Base-by-base conservation (phyloP, 306 rosid genomes). In the Argentina anserina region DNA sequence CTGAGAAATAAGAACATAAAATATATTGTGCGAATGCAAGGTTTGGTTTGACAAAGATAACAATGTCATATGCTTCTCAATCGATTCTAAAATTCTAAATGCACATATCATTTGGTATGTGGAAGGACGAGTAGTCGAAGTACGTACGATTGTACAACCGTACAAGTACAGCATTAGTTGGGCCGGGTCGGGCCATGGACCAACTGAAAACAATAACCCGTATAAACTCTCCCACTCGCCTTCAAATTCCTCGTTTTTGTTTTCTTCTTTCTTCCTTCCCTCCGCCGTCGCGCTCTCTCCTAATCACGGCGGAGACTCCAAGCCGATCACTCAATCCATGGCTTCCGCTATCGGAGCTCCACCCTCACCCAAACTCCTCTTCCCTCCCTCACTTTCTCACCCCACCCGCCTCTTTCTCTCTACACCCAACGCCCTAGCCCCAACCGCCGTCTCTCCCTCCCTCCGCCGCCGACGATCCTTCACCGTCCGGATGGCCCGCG, bases 401-500 rank as follows among this genome's bases (percentile, higher is more conserved):
- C 46, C 67, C 42, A 53, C 34, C 34, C 70, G 59, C 34, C 67
- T 70, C 10, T 58, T 33, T 72, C 58, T 78, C 53, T 49, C 69
- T 23, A 55, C 69, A 69, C 21, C 65, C 74, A 25, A 52, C 25
- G 26, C 73, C 73, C 52, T 55, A 29, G 20, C 23, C 39, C 9
- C 37, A 29, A 75, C 41, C 0, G 42, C 74, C 28, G 14, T 47
- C 36, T 7, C 6, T 33, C 23, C 3, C 46, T 49, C 53, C 67
- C n/a, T 45, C 45, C 42, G 12, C 0, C 21, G 41, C 9, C 23
- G 33, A 59, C 71, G 64, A 42, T 6, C 80, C 37, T 25, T 80
- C 60, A 41, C 74, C 21, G 75, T 81, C 68, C 66, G 75, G 47
- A 67, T 71, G n/a, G 78, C 75, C 9, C 64, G 74, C 29, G 81